Evolutionary conservation across 208 protist genomes (phyloP).

Genomic region (Strigomonas galati): DNA sequence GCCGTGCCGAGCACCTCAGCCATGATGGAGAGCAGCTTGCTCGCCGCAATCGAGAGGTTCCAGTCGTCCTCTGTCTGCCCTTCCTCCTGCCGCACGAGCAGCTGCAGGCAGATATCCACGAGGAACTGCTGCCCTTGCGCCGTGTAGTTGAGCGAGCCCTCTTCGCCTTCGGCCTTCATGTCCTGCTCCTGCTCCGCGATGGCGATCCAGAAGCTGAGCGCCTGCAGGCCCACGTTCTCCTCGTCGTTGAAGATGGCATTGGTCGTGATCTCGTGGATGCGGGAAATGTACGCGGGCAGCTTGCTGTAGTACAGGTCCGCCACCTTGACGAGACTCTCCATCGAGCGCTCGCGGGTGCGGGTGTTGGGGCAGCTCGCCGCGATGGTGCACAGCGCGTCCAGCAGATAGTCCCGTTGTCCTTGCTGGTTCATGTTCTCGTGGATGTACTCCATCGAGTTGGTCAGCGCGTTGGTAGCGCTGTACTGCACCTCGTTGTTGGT

Average conservation of each 20-base stretch:
- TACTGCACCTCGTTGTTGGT: slow-evolving; percentile 76
- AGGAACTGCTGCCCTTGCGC: slow-evolving; percentile 77
- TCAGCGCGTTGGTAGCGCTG: slow-evolving; percentile 91
- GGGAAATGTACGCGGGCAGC: slow-evolving; percentile 91
- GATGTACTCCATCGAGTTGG: slow-evolving; percentile 96
- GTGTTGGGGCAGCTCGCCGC: slow-evolving; percentile 27
- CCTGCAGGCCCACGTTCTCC: slow-evolving; percentile 92
- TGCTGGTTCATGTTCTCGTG: slow-evolving; percentile 92
- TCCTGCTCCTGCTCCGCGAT: slow-evolving; percentile 95
- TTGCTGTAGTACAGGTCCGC: slow-evolving; percentile 95
- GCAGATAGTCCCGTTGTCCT: slow-evolving; percentile 88
- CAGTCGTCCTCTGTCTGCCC: slow-evolving; percentile 91
- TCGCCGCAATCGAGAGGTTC: slow-evolving; percentile 93
- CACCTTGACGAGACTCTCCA: slow-evolving; percentile 94
- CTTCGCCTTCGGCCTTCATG: slow-evolving; percentile 64
- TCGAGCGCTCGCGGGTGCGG: slow-evolving; percentile 80
- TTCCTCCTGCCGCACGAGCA: slow-evolving; percentile 92
- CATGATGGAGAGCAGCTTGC: slow-evolving; percentile 90
- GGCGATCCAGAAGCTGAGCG: slow-evolving; percentile 97
- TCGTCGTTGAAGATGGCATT: slow-evolving; percentile 88
- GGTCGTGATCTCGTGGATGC: slow-evolving; percentile 86
- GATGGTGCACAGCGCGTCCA: slow-evolving; percentile 86
- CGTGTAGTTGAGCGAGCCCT: slow-evolving; percentile 78
- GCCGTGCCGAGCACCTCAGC: slow-evolving; percentile 62
- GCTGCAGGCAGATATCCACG: slow-evolving; percentile 80